Percentiles rank a stretch among this genome's conserved stretches.
Evolutionary conservation across 768 basidiomycete genomes (phyloP).

Genomic region (Suillus discolor): DNA sequence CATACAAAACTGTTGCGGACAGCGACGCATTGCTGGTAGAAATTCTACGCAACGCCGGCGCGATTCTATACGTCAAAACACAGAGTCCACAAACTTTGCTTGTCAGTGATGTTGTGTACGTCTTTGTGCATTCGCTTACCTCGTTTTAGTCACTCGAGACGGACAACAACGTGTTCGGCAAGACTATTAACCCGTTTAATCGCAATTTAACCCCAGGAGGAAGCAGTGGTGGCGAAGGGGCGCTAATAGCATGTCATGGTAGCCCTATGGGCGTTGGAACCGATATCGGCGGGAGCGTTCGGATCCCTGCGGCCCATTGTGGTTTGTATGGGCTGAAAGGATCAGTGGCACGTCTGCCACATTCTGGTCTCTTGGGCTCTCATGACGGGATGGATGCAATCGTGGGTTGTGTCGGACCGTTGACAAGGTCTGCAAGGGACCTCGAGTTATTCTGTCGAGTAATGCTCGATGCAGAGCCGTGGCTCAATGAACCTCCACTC

Average conservation of each 20-base stretch:
- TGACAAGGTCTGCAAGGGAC: conserved; percentile 51
- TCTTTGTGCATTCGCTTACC: conserved; percentile 14
- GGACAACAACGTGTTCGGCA: conserved; percentile 57
- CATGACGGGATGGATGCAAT: conserved; percentile 58
- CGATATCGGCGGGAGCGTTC: conserved; percentile 52
- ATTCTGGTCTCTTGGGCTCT: conserved; percentile 50
- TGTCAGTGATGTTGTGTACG: conserved; percentile 32
- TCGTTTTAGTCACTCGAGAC: conserved; percentile 49
- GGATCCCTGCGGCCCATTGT: conserved; percentile 42
- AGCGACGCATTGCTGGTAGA: conserved; percentile 46
- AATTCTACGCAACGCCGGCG: conserved; percentile 47
- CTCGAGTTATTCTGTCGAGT: conserved; percentile 49
- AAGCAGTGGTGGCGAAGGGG: conserved; percentile 51
- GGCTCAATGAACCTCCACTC: conserved; percentile 48
- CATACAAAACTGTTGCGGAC: conserved; percentile 38
- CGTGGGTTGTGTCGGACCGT: conserved; percentile 50
- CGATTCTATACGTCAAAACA: conserved; percentile 48
- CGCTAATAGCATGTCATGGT: conserved; percentile 46
- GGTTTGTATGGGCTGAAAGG: conserved; percentile 48
- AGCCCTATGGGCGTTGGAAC: conserved; percentile 45
- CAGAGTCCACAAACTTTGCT: conserved; percentile 52
- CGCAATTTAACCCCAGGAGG: conserved; percentile 44
- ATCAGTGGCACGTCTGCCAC: conserved; percentile 53
- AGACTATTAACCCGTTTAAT: conserved; percentile 70
- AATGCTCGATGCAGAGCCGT: conserved; percentile 49